Base-by-base conservation (phyloP, 176 grass and related monocot genomes). In the Raddia guianensis region DNA sequence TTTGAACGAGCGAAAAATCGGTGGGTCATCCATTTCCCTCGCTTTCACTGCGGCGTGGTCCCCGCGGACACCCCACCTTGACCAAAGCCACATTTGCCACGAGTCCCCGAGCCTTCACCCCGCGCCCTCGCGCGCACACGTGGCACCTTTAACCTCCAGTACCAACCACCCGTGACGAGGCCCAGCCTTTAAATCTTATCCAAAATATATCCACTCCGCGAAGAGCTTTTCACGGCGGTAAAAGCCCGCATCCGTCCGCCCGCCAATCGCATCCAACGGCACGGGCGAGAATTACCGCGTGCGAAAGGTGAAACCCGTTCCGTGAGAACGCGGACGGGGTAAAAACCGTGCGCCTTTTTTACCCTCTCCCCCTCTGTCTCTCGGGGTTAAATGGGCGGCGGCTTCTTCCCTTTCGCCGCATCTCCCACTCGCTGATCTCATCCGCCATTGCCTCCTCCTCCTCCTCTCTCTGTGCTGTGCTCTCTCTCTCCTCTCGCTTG, bases 161-260 rank as follows among this genome's bases (percentile, higher is more conserved):
- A 34, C 67, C 60, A 0, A 52, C 33, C 68, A 5, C 56, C n/a
- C 33, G 53, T 74, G 62, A 40, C 37, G 37, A 58, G 80, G 61
- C 52, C 52, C 68, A 18, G 47, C 82, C 61, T 34, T 63, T 48
- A 62, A 62, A 6, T 63, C 83, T 82, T 90, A 90, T 90, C 88
- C 83, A 78, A 33, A 52, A 57, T 72, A 86, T 86, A 82, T 86
- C 88, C 78, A 86, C 78, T 82, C 35, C 2, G 12, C 35, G 4
- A 8, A 16, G 8, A 16, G 8, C 12, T 63, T 76, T 80, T 72
- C 51, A 57, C 72, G 6, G 18, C 65, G 40, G 46, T n/a, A 12
- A 70, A 70, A 80, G 46, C 1, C 13, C 10, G 27, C 27, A 68
- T 68, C 87, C 2, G 10, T 0, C 59, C 78, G 73, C 68, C 43